Evolutionary conservation across 805 yeast genomes (phyloP), one percentile per base, ranked within the genome.

Genomic region (Pichia gijzeniarum): DNA sequence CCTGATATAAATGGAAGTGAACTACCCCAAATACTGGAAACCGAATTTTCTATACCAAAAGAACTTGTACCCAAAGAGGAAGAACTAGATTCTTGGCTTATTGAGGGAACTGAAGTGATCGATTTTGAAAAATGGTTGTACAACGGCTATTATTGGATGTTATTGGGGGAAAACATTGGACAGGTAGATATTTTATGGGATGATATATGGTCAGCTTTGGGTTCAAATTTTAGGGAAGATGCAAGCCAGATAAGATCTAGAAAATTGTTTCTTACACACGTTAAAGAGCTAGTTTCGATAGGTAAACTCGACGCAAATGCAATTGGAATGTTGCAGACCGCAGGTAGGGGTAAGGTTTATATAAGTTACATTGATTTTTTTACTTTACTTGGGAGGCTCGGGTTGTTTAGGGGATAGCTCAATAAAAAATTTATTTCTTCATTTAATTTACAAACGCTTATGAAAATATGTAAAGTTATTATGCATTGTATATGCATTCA

Each of bases 341-440:
- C 71, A 1, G 65, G 72, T 1, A 55, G 62, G 18, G 73, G 73
- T 0, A 60, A 67, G 25, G 57, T 58, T 1, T 56, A 53, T 27
- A 50, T 76, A 18, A 63, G 63, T 4, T 73, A 71, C 46, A 53
- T 65, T 34, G 80, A 77, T 51, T 72, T 76, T 53, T 78, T 73
- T 5, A 61, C 67, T 44, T 57, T 73, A 10, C 49, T 77, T 46
- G 82, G 48, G 2, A 33, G 48, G 17, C 28, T 46, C 7, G 45
- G 48, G 3, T 22, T 27, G 8, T 46, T 46, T 5, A 27, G 22
- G 33, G 13, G 6, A n/a, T 41, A 38, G 35, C 28, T 20, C 18
- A 25, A 19, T 21, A 27, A 37, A 5, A 41, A 35, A n/a, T 36
- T n/a, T n/a, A n/a, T n/a, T n/a, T n/a, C n/a, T n/a, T n/a, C n/a